Evolutionary conservation across 2,329 filamentous ascomycete genomes (phyloP).

Genomic region (Salinomyces thailandicus): DNA sequence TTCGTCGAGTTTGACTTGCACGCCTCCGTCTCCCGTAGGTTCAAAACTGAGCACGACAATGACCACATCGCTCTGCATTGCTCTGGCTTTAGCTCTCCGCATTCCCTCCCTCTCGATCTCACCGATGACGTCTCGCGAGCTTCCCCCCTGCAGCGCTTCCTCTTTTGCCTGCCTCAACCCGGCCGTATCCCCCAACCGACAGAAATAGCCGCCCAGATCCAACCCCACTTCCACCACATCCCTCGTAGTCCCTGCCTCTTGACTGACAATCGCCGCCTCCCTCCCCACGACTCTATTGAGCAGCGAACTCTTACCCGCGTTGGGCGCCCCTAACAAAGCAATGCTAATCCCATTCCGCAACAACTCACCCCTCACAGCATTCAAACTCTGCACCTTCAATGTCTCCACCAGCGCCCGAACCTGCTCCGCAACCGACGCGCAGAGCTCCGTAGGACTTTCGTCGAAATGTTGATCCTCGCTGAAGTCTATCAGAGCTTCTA

Average conservation of each 20-base stretch:
- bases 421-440: constrained; percentile 57
- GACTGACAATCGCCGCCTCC: constrained; percentile 89
- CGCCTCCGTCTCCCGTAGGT: constrained; percentile 15
- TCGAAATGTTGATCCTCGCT: constrained; percentile 96
- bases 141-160: constrained; percentile 3
- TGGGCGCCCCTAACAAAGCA: constrained; percentile 80
- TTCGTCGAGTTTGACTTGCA: constrained; percentile 33
- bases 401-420: constrained; percentile 50
- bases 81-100: constrained; percentile 68
- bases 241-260: constrained; percentile 83
- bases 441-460: constrained; percentile 63
- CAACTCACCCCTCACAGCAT: constrained; percentile 72
- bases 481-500: constrained; percentile 95
- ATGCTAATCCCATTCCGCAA: constrained; percentile 76
- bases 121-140: constrained; percentile 44
- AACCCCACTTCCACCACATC: constrained; percentile 89
- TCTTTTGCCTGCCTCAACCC: constrained; percentile 50
- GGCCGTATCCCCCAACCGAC: constrained; percentile 91
- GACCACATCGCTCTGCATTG: constrained; percentile 73
- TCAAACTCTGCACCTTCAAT: constrained; percentile 60
- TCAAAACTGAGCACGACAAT: constrained; percentile 72
- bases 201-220: constrained; percentile 81
- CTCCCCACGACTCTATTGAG: constrained; percentile 83
- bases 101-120: constrained; percentile 84
- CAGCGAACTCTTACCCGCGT: constrained; percentile 88